These are phyloP conservation scores for Fusarium chuoi DNA, from an alignment of 2,329 filamentous ascomycete species.

Conservation along the genomic window DNA sequence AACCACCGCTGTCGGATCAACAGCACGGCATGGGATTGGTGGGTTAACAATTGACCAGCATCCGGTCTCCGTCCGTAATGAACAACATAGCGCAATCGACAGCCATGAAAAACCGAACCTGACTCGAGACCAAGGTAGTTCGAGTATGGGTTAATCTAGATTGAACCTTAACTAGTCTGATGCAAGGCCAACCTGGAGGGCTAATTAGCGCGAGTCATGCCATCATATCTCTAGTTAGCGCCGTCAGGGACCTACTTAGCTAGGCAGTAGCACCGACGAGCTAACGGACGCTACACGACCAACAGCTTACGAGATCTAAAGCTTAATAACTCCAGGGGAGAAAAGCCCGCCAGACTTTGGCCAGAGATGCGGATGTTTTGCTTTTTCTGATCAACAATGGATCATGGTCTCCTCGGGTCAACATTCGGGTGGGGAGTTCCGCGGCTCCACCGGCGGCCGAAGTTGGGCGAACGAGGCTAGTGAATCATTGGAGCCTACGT, in stretches of 20 bases:
- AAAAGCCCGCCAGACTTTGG: background rate
- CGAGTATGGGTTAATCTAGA: background rate
- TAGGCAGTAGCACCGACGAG: background rate
- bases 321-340: too few species aligned
- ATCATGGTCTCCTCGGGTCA: background rate
- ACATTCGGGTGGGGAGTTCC: background rate
- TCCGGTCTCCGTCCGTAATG: too few species aligned
- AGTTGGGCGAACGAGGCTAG: background rate
- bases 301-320: background rate
- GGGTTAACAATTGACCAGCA: background rate
- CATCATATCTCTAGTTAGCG: background rate
- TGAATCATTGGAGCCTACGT: background rate
- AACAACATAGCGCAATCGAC: background rate
- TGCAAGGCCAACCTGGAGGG: background rate
- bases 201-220: background rate
- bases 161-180: background rate
- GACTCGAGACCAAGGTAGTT: too few species aligned
- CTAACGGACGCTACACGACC: background rate
- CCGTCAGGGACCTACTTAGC: background rate
- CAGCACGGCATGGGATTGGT: background rate
- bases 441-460: too few species aligned
- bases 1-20: background rate
- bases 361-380: background rate
- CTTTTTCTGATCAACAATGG: background rate
- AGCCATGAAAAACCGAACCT: background rate